phyloP scores from a whole-genome alignment of 306 rosid genomes.

The Quillaja saponaria region DNA sequence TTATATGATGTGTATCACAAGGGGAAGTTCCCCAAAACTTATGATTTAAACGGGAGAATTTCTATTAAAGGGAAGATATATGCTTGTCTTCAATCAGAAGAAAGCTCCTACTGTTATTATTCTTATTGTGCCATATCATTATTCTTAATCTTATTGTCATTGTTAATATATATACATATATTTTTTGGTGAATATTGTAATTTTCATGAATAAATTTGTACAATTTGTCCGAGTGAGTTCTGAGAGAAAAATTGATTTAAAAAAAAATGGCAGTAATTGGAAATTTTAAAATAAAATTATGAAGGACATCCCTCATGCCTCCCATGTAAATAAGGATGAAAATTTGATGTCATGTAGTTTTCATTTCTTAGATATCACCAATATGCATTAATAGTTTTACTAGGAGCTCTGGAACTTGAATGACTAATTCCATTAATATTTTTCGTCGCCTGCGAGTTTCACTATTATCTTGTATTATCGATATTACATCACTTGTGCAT shows the following conservation, averaged over 20 bases:
- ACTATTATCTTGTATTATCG: constrained; percentile 14
- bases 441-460: constrained; percentile 16
- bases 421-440: constrained; percentile 4
- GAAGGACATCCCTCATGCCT: too few relatives aligned
- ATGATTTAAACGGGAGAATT: not conserved
- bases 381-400: not conserved
- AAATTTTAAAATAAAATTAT: too few relatives aligned
- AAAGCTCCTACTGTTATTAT: too few relatives aligned
- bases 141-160: constrained; percentile 1
- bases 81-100: constrained; percentile 1
- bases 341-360: too few relatives aligned
- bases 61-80: constrained; percentile 15
- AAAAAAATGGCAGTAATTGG: too few relatives aligned
- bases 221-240: too few relatives aligned
- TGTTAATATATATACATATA: too few relatives aligned
- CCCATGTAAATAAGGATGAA: too few relatives aligned
- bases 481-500: constrained; percentile 12
- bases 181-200: not conserved
- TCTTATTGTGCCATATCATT: too few relatives aligned
- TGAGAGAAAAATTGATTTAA: too few relatives aligned
- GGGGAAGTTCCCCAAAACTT: not conserved
- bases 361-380: too few relatives aligned
- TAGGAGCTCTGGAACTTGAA: constrained; percentile 15
- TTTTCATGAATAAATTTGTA: too few relatives aligned
- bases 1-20: constrained; percentile 1